Evolutionary conservation across 768 basidiomycete species (phyloP), one percentile per base, ranked within the genome.

Genomic region (Boletus pseudo-olivaceus): DNA sequence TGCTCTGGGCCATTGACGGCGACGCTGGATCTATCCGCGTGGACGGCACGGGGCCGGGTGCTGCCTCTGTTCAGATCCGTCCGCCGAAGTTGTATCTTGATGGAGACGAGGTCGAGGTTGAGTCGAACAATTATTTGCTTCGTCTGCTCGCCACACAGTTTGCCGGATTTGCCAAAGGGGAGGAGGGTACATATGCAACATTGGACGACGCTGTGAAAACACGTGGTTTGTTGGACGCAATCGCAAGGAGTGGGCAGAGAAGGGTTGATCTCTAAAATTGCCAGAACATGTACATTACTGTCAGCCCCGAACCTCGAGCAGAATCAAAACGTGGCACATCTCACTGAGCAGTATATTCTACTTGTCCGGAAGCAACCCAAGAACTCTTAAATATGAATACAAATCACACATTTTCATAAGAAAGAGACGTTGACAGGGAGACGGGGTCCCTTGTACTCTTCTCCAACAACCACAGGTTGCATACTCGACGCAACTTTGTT

Each of bases 381-480:
- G 14, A 9, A 8, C 23, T 23, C 14, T 23, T 8, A 15, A 15
- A 42, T 26, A 2, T 9, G 14, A 26, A 15, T 10, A 15, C 10
- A 15, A 11, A 23, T 47, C 42, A 27, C 9, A 15, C 27, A 9
- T 3, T 17, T 4, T 51, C 26, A 48, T 12, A 40, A 23, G 12
- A 56, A 40, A 11, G 37, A 45, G 27, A 41, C 3, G 8, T 27
- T 53, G 30, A 56, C 30, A 3, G 55, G 47, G 3, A 56, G 53
- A 38, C 41, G 46, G 14, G 55, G 51, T 4, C 45, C 55, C 17
- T 11, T 47, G 26, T 42, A 10, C 23, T 54, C 51, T n/a, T 54
- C 51, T 30, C 55, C 51, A 5, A 47, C 40, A n/a, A 55, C 47
- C 23, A 56, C 23, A 9, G 46, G 53, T 43, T 56, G 55, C 53